Conservation (phyloP, 1,139 yeast genomes). For the Candida albicans region DNA sequence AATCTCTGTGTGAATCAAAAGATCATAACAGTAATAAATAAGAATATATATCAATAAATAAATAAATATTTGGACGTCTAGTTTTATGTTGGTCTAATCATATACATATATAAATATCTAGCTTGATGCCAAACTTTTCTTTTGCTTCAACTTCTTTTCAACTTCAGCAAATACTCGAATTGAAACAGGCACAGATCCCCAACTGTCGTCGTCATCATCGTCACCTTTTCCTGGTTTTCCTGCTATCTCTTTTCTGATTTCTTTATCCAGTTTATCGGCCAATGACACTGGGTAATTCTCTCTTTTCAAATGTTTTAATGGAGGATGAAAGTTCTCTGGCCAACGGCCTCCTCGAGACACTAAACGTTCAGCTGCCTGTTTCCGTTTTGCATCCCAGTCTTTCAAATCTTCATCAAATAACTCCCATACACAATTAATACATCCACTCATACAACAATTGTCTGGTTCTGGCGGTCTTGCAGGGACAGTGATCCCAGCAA, state of each 20-base stretch:
- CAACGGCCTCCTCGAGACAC: constrained; percentile 56
- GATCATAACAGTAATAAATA: constrained; percentile 1
- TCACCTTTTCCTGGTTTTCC: constrained; percentile 17
- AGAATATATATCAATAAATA: constrained; percentile 12
- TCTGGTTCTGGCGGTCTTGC: constrained; percentile 85
- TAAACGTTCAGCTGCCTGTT: constrained; percentile 59
- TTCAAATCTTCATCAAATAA: constrained; percentile 81
- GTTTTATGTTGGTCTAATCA: background rate
- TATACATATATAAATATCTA: constrained; percentile 6
- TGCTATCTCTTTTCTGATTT: constrained; percentile 9
- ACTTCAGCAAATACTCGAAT: constrained; percentile 82
- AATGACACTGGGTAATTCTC: constrained; percentile 37
- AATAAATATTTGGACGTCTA: background rate
- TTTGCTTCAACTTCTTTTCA: constrained; percentile 63
- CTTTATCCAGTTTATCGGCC: constrained; percentile 26
- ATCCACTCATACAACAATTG: constrained; percentile 97
- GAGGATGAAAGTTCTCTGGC: constrained; percentile 84
- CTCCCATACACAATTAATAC: constrained; percentile 97
- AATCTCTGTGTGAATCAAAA: constrained; percentile 3
- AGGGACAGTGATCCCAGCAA: constrained; percentile 80
- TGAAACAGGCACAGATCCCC: constrained; percentile 74
- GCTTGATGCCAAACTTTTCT: constrained; percentile 14
- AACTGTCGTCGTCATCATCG: constrained; percentile 37
- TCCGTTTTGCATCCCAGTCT: constrained; percentile 69
- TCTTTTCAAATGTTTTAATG: constrained; percentile 35